Evolutionary conservation across 495 filamentous ascomycete genomes (phyloP).

Genomic region (Tricharina praecox): DNA sequence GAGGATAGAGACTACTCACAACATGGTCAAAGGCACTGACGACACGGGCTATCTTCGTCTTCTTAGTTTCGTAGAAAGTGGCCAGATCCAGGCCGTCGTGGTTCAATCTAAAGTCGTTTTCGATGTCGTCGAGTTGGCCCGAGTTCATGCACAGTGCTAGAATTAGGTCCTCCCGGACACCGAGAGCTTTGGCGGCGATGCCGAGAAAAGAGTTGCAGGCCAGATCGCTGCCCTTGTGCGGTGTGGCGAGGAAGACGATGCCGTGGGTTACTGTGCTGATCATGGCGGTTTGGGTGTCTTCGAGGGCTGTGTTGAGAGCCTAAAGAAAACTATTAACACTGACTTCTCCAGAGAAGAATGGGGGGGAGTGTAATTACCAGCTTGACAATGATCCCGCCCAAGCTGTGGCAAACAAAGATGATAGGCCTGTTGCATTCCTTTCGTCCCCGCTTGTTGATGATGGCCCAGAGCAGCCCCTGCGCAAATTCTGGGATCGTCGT

Average conservation of each 20-base stretch:
- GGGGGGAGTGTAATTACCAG: neutral
- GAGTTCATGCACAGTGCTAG: slow-evolving; percentile 7
- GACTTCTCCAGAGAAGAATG: neutral
- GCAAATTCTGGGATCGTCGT: slow-evolving; percentile 9
- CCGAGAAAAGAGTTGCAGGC: slow-evolving; percentile 6
- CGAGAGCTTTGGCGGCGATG: slow-evolving; percentile 6
- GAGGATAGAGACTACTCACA: neutral
- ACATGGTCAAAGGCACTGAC: slow-evolving; percentile 3
- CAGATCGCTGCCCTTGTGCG: slow-evolving; percentile 12
- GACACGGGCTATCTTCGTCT: slow-evolving; percentile 5
- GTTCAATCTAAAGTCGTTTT: slow-evolving; percentile 9
- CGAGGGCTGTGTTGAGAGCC: slow-evolving; percentile 9
- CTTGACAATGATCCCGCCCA: slow-evolving; percentile 19
- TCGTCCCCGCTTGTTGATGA: slow-evolving; percentile 5
- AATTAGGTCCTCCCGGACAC: slow-evolving; percentile 10
- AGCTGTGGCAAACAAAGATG: slow-evolving; percentile 16
- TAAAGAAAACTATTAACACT: too few relatives aligned
- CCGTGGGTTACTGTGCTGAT: slow-evolving; percentile 5
- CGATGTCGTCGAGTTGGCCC: slow-evolving; percentile 8
- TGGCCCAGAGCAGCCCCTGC: slow-evolving; percentile 3
- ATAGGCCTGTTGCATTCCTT: slow-evolving; percentile 15
- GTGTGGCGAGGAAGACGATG: slow-evolving; percentile 15
- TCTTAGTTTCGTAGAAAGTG: slow-evolving; percentile 15
- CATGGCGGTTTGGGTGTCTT: neutral
- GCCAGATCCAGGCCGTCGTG: slow-evolving; percentile 7